Base-by-base conservation (phyloP, 345 rosid genomes). In the Arabidopsis arenosa region DNA sequence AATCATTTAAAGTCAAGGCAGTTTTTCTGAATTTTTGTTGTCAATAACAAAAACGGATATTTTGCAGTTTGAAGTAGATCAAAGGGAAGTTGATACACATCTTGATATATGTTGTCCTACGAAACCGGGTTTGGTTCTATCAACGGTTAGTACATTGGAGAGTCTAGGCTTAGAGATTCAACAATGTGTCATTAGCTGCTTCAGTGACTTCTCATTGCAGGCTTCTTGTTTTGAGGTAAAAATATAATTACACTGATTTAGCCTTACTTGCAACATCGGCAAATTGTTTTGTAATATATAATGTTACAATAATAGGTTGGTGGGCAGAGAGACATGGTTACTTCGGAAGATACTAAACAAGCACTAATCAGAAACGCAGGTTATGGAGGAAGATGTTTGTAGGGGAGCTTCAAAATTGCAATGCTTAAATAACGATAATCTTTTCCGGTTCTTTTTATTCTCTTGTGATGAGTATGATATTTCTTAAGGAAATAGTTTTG, bases 141-240 rank as follows among this genome's bases (percentile, higher is more conserved):
- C 97, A 57, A 88, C 96, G 18, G 90, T 90, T 40, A 77, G 57
- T 83, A 87, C 97, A 58, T 72, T 92, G 52, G 97, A 92, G 76
- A 88, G 85, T 37, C 62, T 87, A 37, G 97, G 92, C 37, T 82
- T 90, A 36, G 97, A 90, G 80, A 86, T 92, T 79, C 88, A 92
- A 73, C 92, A 90, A 23, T 86, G 93, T 80, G 91, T 90, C 13
- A 82, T 87, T 10, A 92, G 97, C 72, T 87, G 92, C 69, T 92
- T 92, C 83, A 86, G 78, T 80, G 97, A 92, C 69, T 92, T 88
- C 45, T 86, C 93, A 45, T 75, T 86, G 82, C 92, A 90, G 74
- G 97, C 96, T 75, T 92, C 97, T 62, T 92, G 96, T 68, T 86
- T 88, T 33, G 86, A 87, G 89, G 93, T 90, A 76, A 10, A 28